These are phyloP conservation scores for Neurospora sublineolata DNA, from an alignment of 495 filamentous ascomycete species.

Conservation along the genomic window DNA sequence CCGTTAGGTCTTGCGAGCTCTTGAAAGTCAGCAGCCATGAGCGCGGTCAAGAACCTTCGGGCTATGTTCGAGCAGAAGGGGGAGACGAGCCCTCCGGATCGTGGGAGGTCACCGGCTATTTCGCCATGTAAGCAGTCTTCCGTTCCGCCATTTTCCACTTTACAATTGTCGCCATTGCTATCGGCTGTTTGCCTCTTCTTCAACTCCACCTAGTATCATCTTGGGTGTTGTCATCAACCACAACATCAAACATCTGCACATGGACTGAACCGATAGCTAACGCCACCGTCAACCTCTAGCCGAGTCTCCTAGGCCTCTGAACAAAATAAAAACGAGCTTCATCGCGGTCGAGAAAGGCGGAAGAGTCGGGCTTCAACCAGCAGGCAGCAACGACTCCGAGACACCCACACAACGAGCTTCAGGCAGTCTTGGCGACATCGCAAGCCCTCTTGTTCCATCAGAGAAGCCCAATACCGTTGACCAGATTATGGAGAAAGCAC, in stretches of 20 bases:
- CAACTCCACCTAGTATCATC: neutral
- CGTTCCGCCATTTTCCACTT: neutral
- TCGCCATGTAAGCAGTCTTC: conserved; percentile 16
- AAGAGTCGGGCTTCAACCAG: conserved; percentile 32
- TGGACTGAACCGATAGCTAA: conserved; percentile 3
- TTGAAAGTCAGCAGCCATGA: conserved; percentile 26
- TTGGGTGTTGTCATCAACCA: neutral
- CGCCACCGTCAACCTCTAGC: neutral
- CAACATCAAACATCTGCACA: neutral
- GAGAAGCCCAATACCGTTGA: conserved; percentile 24
- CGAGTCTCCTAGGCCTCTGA: conserved; percentile 49
- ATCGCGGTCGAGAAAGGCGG: conserved; percentile 62
- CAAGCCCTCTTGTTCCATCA: conserved; percentile 16
- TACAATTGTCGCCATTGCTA: neutral
- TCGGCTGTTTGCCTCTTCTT: neutral
- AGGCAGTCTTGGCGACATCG: conserved; percentile 25
- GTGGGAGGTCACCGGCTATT: conserved; percentile 59
- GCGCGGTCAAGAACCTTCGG: conserved; percentile 53
- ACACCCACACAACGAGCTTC: conserved; percentile 23
- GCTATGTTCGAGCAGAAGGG: conserved; percentile 79
- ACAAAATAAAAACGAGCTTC: conserved; percentile 75
- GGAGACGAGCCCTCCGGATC: conserved; percentile 52
- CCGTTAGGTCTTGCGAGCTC: neutral
- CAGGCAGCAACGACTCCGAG: conserved; percentile 31
- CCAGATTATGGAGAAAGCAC: conserved; percentile 17